A percentile compares a stretch with the other conserved stretches of the same genome.
Evolutionary conservation across 176 grass and related monocot genomes (phyloP).

Genomic region (Rhynchospora breviuscula): DNA sequence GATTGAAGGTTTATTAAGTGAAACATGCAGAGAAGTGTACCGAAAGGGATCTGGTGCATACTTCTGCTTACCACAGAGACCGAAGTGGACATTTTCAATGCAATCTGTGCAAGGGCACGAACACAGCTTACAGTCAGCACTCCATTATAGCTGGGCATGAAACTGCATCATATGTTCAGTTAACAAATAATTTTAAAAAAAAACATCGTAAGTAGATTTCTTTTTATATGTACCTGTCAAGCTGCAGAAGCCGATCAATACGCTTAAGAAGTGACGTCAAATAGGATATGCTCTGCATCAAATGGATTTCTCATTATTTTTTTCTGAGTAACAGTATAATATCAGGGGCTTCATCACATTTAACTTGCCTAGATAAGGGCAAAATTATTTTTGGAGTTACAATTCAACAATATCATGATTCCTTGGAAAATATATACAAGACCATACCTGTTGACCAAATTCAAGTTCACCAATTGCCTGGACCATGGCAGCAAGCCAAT

Average conservation of each 20-base stretch:
- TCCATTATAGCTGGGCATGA: slow-evolving; percentile 94
- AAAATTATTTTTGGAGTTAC: background rate
- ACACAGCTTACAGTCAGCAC: slow-evolving; percentile 94
- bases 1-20: background rate
- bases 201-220: background rate
- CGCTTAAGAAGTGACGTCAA: slow-evolving; percentile 83
- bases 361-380: background rate
- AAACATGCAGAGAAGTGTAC: background rate
- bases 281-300: slow-evolving; percentile 47
- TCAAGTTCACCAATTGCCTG: slow-evolving; percentile 87
- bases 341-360: background rate
- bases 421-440: slow-evolving; percentile 10
- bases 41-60: background rate
- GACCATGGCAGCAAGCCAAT: slow-evolving; percentile 92
- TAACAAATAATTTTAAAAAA: slow-evolving; percentile 25
- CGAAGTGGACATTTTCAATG: slow-evolving; percentile 47
- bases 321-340: background rate
- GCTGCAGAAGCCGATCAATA: slow-evolving; percentile 82
- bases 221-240: slow-evolving; percentile 58
- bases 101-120: slow-evolving; percentile 84
- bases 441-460: slow-evolving; percentile 90
- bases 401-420: background rate
- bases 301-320: background rate
- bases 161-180: slow-evolving; percentile 39
- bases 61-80: slow-evolving; percentile 4